These are phyloP conservation scores for Cyberlindnera xylosilytica DNA, from an alignment of 805 yeast genomes.

Conservation along the genomic window DNA sequence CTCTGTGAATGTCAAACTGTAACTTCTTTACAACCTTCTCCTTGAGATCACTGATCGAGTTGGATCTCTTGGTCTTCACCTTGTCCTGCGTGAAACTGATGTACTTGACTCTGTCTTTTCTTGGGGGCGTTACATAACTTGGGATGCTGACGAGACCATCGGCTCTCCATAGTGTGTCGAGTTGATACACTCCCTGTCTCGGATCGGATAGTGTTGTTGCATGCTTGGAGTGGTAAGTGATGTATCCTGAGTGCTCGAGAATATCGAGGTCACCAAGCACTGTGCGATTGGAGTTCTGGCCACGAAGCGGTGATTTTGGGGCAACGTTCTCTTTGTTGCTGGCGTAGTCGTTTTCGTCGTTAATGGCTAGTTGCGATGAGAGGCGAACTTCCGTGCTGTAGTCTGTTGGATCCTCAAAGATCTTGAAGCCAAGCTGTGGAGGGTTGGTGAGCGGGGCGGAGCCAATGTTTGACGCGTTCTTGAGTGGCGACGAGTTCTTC, in stretches of 20 bases:
- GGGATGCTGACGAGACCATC: constrained; percentile 17
- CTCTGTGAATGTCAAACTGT: constrained; percentile 25
- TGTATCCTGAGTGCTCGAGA: constrained; percentile 16
- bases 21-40: constrained; percentile 25
- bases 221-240: constrained; percentile 13
- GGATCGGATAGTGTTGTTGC: constrained; percentile 1
- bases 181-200: constrained; percentile 9
- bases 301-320: constrained; percentile 1
- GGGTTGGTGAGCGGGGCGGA: not conserved
- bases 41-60: constrained; percentile 19
- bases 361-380: constrained; percentile 10
- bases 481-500: constrained; percentile 6
- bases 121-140: constrained; percentile 27
- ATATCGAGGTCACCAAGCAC: constrained; percentile 19
- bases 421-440: constrained; percentile 22
- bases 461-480: not conserved
- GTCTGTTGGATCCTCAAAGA: constrained; percentile 25
- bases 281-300: not conserved
- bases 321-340: constrained; percentile 21
- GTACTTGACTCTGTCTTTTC: constrained; percentile 20
- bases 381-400: constrained; percentile 19
- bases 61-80: constrained; percentile 22
- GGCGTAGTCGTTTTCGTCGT: constrained; percentile 19
- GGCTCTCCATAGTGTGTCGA: constrained; percentile 20
- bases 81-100: constrained; percentile 18